Base-by-base conservation (phyloP, 1,284 basidiomycete genomes). In the Ustilago sp. region DNA sequence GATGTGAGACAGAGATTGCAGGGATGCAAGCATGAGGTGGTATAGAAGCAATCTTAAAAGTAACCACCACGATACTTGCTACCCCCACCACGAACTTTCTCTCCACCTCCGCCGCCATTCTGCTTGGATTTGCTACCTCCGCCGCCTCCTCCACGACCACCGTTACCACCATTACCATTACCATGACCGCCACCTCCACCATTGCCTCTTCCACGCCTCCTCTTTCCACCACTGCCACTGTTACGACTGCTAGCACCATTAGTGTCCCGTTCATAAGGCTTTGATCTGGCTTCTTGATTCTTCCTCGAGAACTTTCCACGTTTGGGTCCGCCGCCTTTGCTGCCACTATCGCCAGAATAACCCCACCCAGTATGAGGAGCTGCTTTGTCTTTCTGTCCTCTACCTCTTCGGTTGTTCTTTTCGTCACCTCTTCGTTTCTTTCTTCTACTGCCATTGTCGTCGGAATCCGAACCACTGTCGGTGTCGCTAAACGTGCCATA, bases 51-150 rank as follows among this genome's bases (percentile, higher is more conserved):
- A 13, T 12, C 2, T 64, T 34, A 75, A 38, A 76, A 71, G 55
- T 76, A 76, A 55, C 68, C 63, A 8, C 74, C 74, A n/a, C 65
- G 74, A 39, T 71, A 76, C 65, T 71, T 76, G 74, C 74, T 76
- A 8, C 68, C 68, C 4, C 68, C 67, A 4, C 68, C 74, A 35
- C 68, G 64, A 31, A 66, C 23, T 19, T 75, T 75, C 28, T 72
- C 64, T 7, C 57, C 53, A 5, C 51, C 62, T 12, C 68, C 62
- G 8, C 55, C 43, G 6, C 65, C 28, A 7, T 41, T 41, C 6
- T 12, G 13, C 39, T 41, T 41, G 6, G 39, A 15, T 9, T 41
- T 41, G n/a, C 43, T 19, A 7, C 54, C 45, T 3, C 55, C 62
- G 35, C 59, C 59, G 17, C 41, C n/a, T n/a, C 35, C 47, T n/a